phyloP scores from a whole-genome alignment of 1,284 basidiomycete species.

The Cutaneotrichosporon cavernicola region DNA sequence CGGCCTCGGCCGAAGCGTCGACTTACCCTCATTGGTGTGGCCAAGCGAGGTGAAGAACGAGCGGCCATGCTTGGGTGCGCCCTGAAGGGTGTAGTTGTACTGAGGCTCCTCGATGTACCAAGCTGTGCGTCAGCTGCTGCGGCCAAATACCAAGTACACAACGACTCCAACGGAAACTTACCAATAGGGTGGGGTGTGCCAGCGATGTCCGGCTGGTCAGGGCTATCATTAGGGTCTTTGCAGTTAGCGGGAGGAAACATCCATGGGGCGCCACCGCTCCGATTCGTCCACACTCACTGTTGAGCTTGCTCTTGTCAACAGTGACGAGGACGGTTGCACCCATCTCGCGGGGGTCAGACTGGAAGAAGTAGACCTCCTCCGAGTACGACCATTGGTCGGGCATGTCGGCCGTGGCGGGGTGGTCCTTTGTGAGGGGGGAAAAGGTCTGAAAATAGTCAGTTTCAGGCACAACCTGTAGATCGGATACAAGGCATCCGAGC shows the following conservation, averaged over 20 bases:
- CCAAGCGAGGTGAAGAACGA: conserved; percentile 79
- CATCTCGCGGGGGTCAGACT: conserved; percentile 66
- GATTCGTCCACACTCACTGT: conserved; percentile 54
- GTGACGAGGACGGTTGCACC: conserved; percentile 67
- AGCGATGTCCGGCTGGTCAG: conserved; percentile 14
- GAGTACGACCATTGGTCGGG: conserved; percentile 63
- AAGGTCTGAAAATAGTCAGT: conserved; percentile 60
- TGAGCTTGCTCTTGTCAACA: conserved; percentile 67
- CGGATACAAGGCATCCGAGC: not conserved
- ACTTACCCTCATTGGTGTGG: conserved; percentile 63
- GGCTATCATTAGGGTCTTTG: conserved; percentile 10
- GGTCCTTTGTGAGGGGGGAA: conserved; percentile 61
- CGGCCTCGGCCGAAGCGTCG: not conserved
- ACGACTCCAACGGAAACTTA: conserved; percentile 14
- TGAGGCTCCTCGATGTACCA: conserved; percentile 68
- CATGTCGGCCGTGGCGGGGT: conserved; percentile 66
- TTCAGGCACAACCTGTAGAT: not conserved
- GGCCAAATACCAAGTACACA: not conserved
- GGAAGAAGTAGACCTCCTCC: conserved; percentile 67
- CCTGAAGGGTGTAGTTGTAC: conserved; percentile 10
- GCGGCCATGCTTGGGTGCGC: conserved; percentile 61
- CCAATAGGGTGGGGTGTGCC: conserved; percentile 52
- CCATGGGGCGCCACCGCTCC: not conserved
- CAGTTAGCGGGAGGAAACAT: not conserved
- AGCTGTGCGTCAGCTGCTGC: conserved; percentile 55